These are phyloP conservation scores for Candida insectalens DNA, from an alignment of 805 yeast species.

Conservation along the genomic window DNA sequence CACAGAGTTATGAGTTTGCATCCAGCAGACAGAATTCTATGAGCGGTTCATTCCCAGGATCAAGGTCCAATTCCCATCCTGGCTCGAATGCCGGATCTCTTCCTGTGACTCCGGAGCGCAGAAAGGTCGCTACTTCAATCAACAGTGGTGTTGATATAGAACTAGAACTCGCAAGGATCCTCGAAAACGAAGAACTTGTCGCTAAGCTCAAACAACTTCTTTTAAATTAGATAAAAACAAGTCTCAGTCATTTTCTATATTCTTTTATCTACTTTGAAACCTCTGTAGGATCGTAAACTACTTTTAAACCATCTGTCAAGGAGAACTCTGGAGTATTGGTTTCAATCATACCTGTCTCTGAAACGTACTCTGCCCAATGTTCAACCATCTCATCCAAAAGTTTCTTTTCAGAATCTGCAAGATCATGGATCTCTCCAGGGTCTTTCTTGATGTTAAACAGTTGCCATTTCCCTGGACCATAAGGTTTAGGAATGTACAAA, in stretches of 20 bases:
- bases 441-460: slow-evolving; percentile 27
- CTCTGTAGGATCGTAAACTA: not conserved
- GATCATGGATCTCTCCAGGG: slow-evolving; percentile 42
- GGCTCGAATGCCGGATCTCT: not conserved
- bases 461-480: slow-evolving; percentile 43
- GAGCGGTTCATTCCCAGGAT: not conserved
- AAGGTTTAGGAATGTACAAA: slow-evolving; percentile 36
- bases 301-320: not conserved
- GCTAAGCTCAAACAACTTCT: slow-evolving; percentile 7
- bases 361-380: slow-evolving; percentile 43
- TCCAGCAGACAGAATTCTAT: too few species aligned
- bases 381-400: slow-evolving; percentile 31
- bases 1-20: slow-evolving; percentile 23
- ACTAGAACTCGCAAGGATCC: slow-evolving; percentile 12
- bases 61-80: too few species aligned
- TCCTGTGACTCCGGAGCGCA: not conserved
- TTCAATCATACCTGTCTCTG: slow-evolving; percentile 41
- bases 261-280: too few species aligned
- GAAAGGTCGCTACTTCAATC: too few species aligned
- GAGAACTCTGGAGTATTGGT: not conserved
- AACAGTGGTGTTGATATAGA: too few species aligned
- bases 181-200: slow-evolving; percentile 11
- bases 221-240: too few species aligned
- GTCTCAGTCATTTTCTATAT: too few species aligned
- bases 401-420: slow-evolving; percentile 27